Conservation (phyloP, 495 filamentous ascomycete species). For the Aspergillus heteromorphus region DNA sequence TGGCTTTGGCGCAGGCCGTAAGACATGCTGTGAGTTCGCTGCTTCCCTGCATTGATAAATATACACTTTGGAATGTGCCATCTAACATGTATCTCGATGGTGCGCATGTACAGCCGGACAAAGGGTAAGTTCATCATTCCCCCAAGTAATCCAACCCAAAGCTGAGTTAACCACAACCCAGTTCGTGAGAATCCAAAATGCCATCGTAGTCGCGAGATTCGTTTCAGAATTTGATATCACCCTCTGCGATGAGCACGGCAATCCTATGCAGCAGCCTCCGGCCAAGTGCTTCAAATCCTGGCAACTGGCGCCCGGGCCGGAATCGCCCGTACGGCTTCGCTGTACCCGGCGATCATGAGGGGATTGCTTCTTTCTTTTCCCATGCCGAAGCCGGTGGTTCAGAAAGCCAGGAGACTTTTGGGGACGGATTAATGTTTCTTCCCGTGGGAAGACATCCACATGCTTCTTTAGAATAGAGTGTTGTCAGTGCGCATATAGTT, state of each 20-base stretch:
- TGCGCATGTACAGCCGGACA: not conserved
- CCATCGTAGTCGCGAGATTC: not conserved
- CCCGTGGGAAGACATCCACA: too few species aligned
- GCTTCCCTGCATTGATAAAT: not conserved
- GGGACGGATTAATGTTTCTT: too few species aligned
- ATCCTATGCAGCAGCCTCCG: not conserved
- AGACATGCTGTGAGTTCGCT: not conserved
- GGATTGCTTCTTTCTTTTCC: not conserved
- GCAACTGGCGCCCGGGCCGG: not conserved
- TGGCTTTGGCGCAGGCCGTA: not conserved
- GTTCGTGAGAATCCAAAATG: not conserved
- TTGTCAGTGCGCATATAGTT: too few species aligned
- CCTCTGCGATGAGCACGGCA: slow-evolving; percentile 1
- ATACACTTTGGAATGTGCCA: not conserved
- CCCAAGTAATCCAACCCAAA: too few species aligned
- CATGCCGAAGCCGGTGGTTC: too few species aligned
- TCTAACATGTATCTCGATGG: not conserved
- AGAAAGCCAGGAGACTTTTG: too few species aligned
- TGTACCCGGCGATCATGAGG: not conserved
- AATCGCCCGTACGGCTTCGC: not conserved
- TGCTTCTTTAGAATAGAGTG: too few species aligned
- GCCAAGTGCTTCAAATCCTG: too few species aligned
- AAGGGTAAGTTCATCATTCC: slow-evolving; percentile 1
- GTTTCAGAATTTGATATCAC: not conserved
- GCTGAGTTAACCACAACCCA: not conserved